Evolutionary conservation across 345 rosid species (phyloP), one percentile per base, ranked within the genome.

Genomic region (Acer saccharum): DNA sequence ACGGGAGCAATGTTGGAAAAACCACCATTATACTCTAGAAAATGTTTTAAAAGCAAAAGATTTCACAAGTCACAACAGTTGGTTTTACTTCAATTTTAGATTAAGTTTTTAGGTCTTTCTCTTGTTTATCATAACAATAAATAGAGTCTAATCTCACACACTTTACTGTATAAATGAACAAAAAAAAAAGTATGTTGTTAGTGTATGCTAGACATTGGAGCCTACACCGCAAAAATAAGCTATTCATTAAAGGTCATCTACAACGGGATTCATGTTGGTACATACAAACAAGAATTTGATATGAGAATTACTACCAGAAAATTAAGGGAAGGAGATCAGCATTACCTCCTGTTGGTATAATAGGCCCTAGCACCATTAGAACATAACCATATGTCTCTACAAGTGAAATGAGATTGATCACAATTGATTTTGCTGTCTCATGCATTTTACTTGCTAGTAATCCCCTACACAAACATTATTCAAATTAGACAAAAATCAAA

Each of bases 361-460:
- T 94, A 97, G 69, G 87, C 86, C 76, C 98, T 88, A 6, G 94
- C 94, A 16, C 97, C 98, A 65, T 89, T 93, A 63, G 92, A 50
- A 82, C 97, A 83, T 86, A 85, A 12, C 99, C 99, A 72, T 91
- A 97, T 61, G 69, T 73, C 44, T 92, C 87, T 18, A 94, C 74
- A 18, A 91, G 87, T 54, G 80, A 89, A 83, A 94, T 86, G 65
- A 97, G 92, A 81, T 92, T 97, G 14, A 67, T 84, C 80, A 87
- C 98, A 21, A 94, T 82, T 12, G 90, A 81, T 83, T 93, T 89
- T 17, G 98, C 98, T 16, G 98, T 89, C 43, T 77, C 86, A 27
- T 90, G 80, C 98, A 94, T 97, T 82, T 97, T 88, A 75, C 98
- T 91, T 14, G 91, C 91, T 57, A 97, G 75, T 87, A 97, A 85